Conservation (phyloP, 306 rosid genomes). For the Quercus gilva region DNA sequence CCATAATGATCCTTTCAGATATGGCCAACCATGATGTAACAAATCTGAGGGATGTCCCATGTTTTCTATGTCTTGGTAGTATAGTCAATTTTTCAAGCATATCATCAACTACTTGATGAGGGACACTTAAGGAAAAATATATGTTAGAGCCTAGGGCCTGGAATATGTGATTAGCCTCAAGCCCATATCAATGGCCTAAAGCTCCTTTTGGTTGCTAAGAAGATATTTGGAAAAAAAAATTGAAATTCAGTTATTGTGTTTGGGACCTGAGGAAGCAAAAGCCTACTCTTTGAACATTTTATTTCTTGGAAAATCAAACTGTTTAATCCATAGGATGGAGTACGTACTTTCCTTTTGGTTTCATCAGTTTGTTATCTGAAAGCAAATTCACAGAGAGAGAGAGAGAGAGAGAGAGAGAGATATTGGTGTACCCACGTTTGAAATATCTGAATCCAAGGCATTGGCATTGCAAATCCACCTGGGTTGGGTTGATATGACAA, state of each 20-base stretch:
- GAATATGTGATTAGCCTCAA: neutral
- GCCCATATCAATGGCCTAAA: neutral
- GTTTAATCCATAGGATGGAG: neutral
- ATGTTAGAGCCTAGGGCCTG: slow-evolving; percentile 8
- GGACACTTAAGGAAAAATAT: neutral
- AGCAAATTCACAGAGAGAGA: neutral
- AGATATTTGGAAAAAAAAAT: neutral
- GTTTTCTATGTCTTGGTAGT: neutral
- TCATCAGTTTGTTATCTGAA: neutral
- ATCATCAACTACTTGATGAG: neutral
- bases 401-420: neutral
- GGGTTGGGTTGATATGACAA: slow-evolving; percentile 70
- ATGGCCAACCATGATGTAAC: neutral
- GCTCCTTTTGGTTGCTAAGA: neutral
- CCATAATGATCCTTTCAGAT: neutral
- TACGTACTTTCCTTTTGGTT: neutral
- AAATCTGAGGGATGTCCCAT: neutral
- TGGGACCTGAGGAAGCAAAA: neutral
- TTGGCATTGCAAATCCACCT: slow-evolving; percentile 51
- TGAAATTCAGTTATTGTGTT: too few species aligned
- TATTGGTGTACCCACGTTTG: slow-evolving; percentile 17
- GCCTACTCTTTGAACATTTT: neutral
- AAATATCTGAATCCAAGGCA: slow-evolving; percentile 28
- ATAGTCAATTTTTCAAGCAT: neutral
- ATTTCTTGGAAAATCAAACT: neutral